phyloP scores from a whole-genome alignment of 2,329 filamentous ascomycete genomes.

The Trichoderma semiorbis region DNA sequence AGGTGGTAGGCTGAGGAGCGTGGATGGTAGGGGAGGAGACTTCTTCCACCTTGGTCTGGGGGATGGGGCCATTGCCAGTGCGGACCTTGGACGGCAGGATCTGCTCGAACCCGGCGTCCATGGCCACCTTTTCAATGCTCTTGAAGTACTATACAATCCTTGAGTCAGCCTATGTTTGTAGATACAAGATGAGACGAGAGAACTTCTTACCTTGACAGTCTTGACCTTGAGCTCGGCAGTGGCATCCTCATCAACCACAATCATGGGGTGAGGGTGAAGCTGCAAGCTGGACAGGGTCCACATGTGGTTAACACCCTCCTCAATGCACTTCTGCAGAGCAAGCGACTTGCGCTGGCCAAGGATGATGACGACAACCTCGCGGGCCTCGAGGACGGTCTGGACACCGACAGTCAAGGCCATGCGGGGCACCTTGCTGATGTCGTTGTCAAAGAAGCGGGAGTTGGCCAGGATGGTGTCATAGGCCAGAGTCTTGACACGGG shows the following conservation, averaged over 20 bases:
- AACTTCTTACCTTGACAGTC: constrained; percentile 56
- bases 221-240: constrained; percentile 71
- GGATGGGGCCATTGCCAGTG: constrained; percentile 44
- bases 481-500: constrained; percentile 80
- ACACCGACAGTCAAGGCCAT: constrained; percentile 85
- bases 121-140: constrained; percentile 64
- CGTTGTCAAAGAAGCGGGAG: constrained; percentile 76
- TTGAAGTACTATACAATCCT: constrained; percentile 57
- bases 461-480: constrained; percentile 86
- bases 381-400: constrained; percentile 75
- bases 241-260: constrained; percentile 79
- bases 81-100: constrained; percentile 55
- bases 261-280: constrained; percentile 75
- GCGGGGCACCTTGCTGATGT: constrained; percentile 69
- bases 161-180: background rate
- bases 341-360: constrained; percentile 77
- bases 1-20: constrained; percentile 54
- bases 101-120: constrained; percentile 54
- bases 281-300: constrained; percentile 83
- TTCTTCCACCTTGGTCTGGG: constrained; percentile 42
- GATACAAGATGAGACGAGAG: background rate
- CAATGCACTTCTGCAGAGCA: constrained; percentile 75
- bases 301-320: constrained; percentile 83
- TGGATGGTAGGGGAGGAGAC: constrained; percentile 45
- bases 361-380: constrained; percentile 80